Evolutionary conservation across 805 yeast genomes (phyloP).

Genomic region (Metschnikowia colocasiae): DNA sequence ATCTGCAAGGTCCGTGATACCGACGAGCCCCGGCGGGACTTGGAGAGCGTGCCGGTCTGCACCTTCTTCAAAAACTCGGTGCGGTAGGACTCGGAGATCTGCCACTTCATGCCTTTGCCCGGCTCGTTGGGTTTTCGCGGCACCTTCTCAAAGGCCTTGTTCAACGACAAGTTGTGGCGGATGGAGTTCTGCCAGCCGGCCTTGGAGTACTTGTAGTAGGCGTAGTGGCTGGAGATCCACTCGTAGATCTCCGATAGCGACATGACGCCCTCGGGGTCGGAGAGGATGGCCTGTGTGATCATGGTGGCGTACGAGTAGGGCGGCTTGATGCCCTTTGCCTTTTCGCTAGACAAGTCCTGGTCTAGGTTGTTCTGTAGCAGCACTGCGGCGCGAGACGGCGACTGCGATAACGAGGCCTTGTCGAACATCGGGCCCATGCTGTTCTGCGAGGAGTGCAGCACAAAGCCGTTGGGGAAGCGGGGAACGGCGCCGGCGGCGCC

Average conservation of each 20-base stretch:
- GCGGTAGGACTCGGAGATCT: conserved; percentile 78
- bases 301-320: conserved; percentile 96
- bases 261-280: conserved; percentile 82
- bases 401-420: conserved; percentile 36
- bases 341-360: conserved; percentile 80
- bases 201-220: conserved; percentile 86
- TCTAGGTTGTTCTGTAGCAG: conserved; percentile 45
- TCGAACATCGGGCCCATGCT: conserved; percentile 53
- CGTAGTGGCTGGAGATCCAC: conserved; percentile 84
- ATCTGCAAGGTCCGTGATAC: conserved; percentile 77
- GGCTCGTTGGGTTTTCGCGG: conserved; percentile 95
- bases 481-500: background rate
- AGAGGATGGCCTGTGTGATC: conserved; percentile 95
- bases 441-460: background rate
- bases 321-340: conserved; percentile 89
- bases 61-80: conserved; percentile 81
- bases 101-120: conserved; percentile 99
- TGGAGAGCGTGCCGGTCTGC: conserved; percentile 68
- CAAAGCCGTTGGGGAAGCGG: background rate
- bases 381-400: conserved; percentile 39
- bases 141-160: conserved; percentile 96
- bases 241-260: conserved; percentile 88
- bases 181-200: conserved; percentile 99
- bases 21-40: conserved; percentile 73
- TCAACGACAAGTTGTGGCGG: conserved; percentile 88